Conservation (phyloP, 257 asterid species). For the Oldenlandia corymbosa region DNA sequence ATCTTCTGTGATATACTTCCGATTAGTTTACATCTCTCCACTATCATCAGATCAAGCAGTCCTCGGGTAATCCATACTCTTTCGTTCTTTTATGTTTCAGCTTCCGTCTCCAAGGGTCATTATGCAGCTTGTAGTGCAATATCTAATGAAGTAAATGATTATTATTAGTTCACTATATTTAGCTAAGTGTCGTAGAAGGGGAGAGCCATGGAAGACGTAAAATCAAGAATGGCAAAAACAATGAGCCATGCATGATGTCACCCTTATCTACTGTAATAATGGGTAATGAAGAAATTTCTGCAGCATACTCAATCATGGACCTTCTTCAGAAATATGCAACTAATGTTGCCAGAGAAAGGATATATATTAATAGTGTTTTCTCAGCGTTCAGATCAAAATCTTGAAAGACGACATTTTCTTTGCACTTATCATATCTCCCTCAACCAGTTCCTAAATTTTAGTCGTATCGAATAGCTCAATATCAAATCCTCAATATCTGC, state of each 20-base stretch:
- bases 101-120: slow-evolving; percentile 74
- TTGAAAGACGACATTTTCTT: background rate
- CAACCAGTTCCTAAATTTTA: too few species aligned
- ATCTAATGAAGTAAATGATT: slow-evolving; percentile 38
- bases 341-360: background rate
- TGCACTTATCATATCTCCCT: background rate
- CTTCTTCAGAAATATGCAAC: background rate
- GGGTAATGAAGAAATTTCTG: background rate
- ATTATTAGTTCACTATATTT: slow-evolving; percentile 12
- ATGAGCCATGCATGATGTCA: background rate
- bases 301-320: background rate
- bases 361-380: background rate
- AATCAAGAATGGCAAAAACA: background rate
- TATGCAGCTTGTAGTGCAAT: slow-evolving; percentile 82
- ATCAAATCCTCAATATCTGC: background rate
- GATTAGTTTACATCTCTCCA: background rate
- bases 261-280: background rate
- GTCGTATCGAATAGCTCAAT: too few species aligned
- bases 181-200: background rate
- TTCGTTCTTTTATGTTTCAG: slow-evolving; percentile 26
- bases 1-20: background rate
- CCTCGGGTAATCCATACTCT: slow-evolving; percentile 64
- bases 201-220: background rate
- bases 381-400: background rate
- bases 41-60: slow-evolving; percentile 45